These are phyloP conservation scores for Sclerotinia trifoliorum DNA, from an alignment of 2,329 filamentous ascomycete species.

Conservation along the genomic window DNA sequence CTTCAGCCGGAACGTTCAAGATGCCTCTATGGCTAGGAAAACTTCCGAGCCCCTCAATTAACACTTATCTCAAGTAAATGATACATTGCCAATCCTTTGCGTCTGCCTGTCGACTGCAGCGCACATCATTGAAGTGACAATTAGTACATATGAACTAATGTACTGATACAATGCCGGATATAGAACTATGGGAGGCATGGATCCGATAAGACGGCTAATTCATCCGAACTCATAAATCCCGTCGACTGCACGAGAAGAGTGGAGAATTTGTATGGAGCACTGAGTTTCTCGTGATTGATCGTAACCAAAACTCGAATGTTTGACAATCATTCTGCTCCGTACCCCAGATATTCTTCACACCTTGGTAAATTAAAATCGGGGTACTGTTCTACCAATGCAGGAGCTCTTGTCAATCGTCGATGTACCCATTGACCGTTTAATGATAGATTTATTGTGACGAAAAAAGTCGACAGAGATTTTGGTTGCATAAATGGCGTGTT, in stretches of 20 bases:
- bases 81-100: neutral
- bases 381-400: neutral
- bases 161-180: neutral
- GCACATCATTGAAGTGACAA: constrained; percentile 11
- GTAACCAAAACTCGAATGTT: neutral
- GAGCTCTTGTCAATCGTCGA: constrained; percentile 8
- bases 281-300: neutral
- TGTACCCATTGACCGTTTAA: neutral
- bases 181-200: neutral
- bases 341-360: constrained; percentile 9
- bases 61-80: neutral
- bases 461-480: constrained; percentile 16
- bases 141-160: neutral
- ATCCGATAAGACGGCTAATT: constrained; percentile 2
- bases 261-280: neutral
- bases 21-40: neutral
- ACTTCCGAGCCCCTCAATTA: neutral
- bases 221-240: neutral
- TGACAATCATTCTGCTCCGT: constrained; percentile 1
- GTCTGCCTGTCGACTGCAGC: constrained; percentile 1
- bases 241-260: neutral
- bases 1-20: neutral
- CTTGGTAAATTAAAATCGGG: neutral
- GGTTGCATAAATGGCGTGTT: neutral
- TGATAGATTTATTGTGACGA: constrained; percentile 1